Conservation (phyloP, 2,329 filamentous ascomycete genomes). For the Blastomyces silverae region DNA sequence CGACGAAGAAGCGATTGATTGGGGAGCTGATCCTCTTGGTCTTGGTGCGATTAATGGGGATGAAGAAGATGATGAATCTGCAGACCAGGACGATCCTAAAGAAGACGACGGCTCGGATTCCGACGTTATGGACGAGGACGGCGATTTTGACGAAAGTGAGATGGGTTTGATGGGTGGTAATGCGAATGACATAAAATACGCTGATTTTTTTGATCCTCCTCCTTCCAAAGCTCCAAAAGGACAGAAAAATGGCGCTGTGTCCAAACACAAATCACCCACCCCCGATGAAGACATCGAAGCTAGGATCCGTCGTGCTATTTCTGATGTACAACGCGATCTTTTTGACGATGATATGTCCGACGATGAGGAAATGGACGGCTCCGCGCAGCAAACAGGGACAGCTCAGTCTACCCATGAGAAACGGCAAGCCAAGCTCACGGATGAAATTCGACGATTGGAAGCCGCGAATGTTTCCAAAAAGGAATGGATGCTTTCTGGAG, state of each 20-base stretch:
- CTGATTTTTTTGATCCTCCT: slow-evolving; percentile 88
- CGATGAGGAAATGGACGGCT: slow-evolving; percentile 58
- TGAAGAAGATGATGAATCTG: slow-evolving; percentile 25
- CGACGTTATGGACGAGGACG: slow-evolving; percentile 76
- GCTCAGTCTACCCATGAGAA: slow-evolving; percentile 70
- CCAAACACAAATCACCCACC: background rate
- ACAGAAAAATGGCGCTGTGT: background rate
- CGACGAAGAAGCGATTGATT: slow-evolving; percentile 71
- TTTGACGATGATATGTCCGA: slow-evolving; percentile 63
- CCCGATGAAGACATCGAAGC: slow-evolving; percentile 45
- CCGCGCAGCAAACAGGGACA: slow-evolving; percentile 42
- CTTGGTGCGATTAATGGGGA: slow-evolving; percentile 24
- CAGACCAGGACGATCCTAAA: slow-evolving; percentile 28
- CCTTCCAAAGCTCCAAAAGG: slow-evolving; percentile 45
- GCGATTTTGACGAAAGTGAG: slow-evolving; percentile 57
- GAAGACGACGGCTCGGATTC: slow-evolving; percentile 57
- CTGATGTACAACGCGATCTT: slow-evolving; percentile 77
- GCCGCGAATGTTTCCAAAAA: slow-evolving; percentile 81
- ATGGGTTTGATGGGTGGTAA: slow-evolving; percentile 41
- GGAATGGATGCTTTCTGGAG: slow-evolving; percentile 83
- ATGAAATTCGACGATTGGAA: slow-evolving; percentile 89
- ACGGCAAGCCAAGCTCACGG: slow-evolving; percentile 72
- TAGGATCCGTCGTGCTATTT: slow-evolving; percentile 76
- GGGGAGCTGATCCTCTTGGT: slow-evolving; percentile 68
- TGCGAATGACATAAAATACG: slow-evolving; percentile 83